These are phyloP conservation scores for Pluteus cervinus DNA, from an alignment of 768 basidiomycete species.

Conservation along the genomic window DNA sequence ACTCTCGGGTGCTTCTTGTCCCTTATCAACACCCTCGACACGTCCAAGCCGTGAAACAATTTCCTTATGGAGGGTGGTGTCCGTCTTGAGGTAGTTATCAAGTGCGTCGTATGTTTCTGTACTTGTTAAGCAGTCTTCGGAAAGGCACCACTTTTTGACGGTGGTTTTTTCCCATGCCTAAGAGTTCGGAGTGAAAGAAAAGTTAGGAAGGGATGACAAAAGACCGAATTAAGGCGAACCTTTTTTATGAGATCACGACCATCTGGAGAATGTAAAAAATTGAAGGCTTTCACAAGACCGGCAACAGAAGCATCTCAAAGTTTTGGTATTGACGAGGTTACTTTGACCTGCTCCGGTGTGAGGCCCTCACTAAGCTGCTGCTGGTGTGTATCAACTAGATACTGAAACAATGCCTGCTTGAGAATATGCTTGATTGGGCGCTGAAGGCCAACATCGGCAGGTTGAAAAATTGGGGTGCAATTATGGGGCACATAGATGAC, in stretches of 20 bases:
- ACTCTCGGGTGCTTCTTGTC: no score
- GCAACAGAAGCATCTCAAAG: conserved; percentile 15
- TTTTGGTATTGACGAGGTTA: no score
- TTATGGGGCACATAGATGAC: conserved; percentile 19
- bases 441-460: conserved; percentile 25
- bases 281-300: conserved; percentile 10
- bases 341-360: conserved; percentile 11
- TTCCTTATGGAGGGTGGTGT: conserved; percentile 10
- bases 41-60: conserved; percentile 7
- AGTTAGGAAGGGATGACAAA: no score
- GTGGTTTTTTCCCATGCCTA: conserved; percentile 12
- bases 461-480: conserved; percentile 19
- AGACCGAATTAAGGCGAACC: no score
- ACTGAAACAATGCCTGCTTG: conserved; percentile 10
- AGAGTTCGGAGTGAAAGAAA: no score
- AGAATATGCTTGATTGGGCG: conserved; percentile 19
- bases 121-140: conserved; percentile 12
- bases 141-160: conserved; percentile 13
- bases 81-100: conserved; percentile 9
- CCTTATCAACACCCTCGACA: background rate
- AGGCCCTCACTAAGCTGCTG: conserved; percentile 10
- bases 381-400: conserved; percentile 12
- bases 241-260: no score
- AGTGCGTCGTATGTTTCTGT: conserved; percentile 10
- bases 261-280: conserved; percentile 13